Conservation (phyloP, 1,139 yeast species). For the Candida glucosophila region DNA sequence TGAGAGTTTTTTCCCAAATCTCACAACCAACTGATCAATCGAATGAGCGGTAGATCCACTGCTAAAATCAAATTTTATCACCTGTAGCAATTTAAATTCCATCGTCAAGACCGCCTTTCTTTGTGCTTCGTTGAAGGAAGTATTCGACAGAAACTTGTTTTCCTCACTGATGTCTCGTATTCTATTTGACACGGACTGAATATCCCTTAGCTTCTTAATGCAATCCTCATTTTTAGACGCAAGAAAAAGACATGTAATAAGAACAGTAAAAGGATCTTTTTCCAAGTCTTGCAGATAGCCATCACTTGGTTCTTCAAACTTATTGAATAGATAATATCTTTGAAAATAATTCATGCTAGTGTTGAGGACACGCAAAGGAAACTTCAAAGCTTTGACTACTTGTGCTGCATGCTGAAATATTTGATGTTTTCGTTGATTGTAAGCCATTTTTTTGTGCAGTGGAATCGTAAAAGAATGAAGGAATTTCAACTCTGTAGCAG, state of each 20-base stretch:
- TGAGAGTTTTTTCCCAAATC: slow-evolving; percentile 50
- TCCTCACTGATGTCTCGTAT: slow-evolving; percentile 24
- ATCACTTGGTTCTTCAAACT: slow-evolving; percentile 33
- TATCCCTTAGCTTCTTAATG: slow-evolving; percentile 66
- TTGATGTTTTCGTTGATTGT: slow-evolving; percentile 44
- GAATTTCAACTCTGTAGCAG: slow-evolving; percentile 45
- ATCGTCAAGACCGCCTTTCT: slow-evolving; percentile 44
- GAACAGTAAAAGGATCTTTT: slow-evolving; percentile 45
- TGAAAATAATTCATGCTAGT: slow-evolving; percentile 68
- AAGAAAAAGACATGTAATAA: slow-evolving; percentile 65
- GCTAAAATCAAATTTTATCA: slow-evolving; percentile 68
- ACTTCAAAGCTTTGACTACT: slow-evolving; percentile 43
- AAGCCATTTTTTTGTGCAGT: slow-evolving; percentile 37
- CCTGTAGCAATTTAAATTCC: slow-evolving; percentile 70
- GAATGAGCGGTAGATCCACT: slow-evolving; percentile 37
- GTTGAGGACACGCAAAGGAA: slow-evolving; percentile 60
- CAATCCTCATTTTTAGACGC: slow-evolving; percentile 87
- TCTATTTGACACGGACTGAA: slow-evolving; percentile 37
- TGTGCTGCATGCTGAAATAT: slow-evolving; percentile 48
- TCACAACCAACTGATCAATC: slow-evolving; percentile 63
- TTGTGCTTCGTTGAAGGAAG: slow-evolving; percentile 33
- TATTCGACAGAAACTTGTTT: slow-evolving; percentile 14
- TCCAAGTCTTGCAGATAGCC: slow-evolving; percentile 15
- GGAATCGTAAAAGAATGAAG: slow-evolving; percentile 46
- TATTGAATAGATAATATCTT: slow-evolving; percentile 57